These are phyloP conservation scores for Trypanosoma scelopori DNA, from an alignment of 208 protist species.

Conservation along the genomic window DNA sequence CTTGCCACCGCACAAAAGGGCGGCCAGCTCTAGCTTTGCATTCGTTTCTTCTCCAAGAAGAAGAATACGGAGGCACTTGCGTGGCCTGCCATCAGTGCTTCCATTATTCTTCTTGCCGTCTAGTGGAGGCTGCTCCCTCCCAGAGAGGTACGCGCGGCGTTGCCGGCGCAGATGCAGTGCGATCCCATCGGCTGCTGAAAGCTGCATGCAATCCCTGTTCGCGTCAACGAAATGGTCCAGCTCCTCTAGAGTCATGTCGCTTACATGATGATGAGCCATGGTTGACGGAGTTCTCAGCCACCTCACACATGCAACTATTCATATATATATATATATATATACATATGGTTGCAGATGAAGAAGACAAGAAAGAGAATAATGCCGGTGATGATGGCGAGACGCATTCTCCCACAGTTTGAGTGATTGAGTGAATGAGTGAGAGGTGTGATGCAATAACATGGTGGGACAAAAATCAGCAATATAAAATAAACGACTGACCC, in stretches of 20 bases:
- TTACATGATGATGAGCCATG: constrained; percentile 22
- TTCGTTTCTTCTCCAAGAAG: constrained; percentile 30
- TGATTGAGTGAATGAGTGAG: too few species aligned
- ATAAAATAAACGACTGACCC: too few species aligned
- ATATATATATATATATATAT: constrained; percentile 12
- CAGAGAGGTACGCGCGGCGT: constrained; percentile 32
- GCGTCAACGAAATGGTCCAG: constrained; percentile 14
- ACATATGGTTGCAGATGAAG: neutral
- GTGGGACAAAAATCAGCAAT: too few species aligned
- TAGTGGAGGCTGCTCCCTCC: constrained; percentile 5
- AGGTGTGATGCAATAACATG: too few species aligned
- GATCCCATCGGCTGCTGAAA: constrained; percentile 35
- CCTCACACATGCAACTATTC: constrained; percentile 3
- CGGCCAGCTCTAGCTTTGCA: constrained; percentile 17
- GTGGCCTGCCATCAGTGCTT: neutral
- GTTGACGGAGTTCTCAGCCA: neutral
- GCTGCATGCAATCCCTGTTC: constrained; percentile 16
- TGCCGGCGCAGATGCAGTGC: constrained; percentile 39
- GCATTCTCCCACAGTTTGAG: too few species aligned
- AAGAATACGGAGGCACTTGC: constrained; percentile 18
- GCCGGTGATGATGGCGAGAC: too few species aligned
- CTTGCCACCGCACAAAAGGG: constrained; percentile 2
- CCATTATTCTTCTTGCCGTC: neutral
- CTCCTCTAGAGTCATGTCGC: constrained; percentile 21
- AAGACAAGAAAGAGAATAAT: too few species aligned